phyloP scores from a whole-genome alignment of 768 basidiomycete genomes.

The Boletus insuetus region DNA sequence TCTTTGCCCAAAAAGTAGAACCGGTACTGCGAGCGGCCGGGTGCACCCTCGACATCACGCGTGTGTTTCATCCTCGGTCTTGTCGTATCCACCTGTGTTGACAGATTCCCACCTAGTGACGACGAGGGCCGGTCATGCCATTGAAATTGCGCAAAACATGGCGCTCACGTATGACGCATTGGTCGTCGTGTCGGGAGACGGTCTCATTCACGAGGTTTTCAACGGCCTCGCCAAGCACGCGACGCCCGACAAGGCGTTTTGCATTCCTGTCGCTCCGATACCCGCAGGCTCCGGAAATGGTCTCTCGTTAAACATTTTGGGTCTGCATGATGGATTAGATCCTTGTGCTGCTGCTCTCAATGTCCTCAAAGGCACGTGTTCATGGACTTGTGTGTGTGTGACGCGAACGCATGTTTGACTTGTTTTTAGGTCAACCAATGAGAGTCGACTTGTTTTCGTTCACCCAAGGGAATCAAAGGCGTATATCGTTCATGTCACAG shows the following conservation, averaged over 20 bases:
- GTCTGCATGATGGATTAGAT: constrained; percentile 66
- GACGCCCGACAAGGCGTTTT: constrained; percentile 57
- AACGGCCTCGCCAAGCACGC: constrained; percentile 76
- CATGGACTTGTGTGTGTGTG: neutral
- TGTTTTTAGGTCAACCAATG: constrained; percentile 62
- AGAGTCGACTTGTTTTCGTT: constrained; percentile 75
- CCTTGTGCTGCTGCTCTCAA: constrained; percentile 72
- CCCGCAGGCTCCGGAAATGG: constrained; percentile 85
- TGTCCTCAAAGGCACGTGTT: constrained; percentile 62
- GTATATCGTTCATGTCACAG: constrained; percentile 82
- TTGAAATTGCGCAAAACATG: constrained; percentile 57
- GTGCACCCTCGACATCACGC: constrained; percentile 57
- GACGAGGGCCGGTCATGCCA: constrained; percentile 59
- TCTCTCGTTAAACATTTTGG: constrained; percentile 68
- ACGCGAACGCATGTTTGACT: neutral
- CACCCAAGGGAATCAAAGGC: constrained; percentile 59
- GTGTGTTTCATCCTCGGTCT: constrained; percentile 40
- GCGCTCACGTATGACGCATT: constrained; percentile 67
- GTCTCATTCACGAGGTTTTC: constrained; percentile 76
- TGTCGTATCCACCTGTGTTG: neutral
- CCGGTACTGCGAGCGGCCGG: constrained; percentile 70
- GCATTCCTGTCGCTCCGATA: constrained; percentile 71
- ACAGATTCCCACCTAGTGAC: constrained; percentile 47
- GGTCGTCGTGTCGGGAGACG: constrained; percentile 79
- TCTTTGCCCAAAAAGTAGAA: constrained; percentile 58